Conservation (phyloP, 129 eudicot species). For the Flaveria robusta region DNA sequence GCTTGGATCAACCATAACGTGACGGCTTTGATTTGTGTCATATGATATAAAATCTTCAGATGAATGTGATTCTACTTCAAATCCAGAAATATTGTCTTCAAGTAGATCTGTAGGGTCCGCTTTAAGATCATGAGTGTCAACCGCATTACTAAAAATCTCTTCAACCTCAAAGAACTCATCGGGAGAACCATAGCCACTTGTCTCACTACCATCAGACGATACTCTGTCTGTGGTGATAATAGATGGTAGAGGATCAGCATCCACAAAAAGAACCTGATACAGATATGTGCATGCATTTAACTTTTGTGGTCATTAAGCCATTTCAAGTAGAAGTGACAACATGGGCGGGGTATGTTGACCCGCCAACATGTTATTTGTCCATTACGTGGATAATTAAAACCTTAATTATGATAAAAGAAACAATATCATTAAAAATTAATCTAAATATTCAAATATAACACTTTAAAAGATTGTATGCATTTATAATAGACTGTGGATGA, state of each 20-base stretch:
- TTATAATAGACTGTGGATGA: neutral
- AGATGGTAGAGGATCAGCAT: constrained; percentile 74
- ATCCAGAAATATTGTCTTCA: constrained; percentile 32
- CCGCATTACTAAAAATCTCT: constrained; percentile 62
- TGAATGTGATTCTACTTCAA: constrained; percentile 48
- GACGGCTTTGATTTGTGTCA: constrained; percentile 38
- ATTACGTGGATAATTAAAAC: neutral
- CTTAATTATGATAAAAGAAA: neutral
- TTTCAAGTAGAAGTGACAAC: neutral
- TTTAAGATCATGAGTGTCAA: constrained; percentile 56
- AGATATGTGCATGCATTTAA: constrained; percentile 48
- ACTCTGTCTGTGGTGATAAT: constrained; percentile 51
- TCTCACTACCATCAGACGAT: constrained; percentile 56
- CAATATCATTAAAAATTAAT: neutral
- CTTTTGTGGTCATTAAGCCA: constrained; percentile 6
- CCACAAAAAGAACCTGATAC: constrained; percentile 93
- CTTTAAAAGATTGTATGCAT: neutral
- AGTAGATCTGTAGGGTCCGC: constrained; percentile 41
- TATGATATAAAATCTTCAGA: constrained; percentile 59
- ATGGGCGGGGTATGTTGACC: neutral
- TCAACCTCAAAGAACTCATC: constrained; percentile 97
- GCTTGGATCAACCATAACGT: constrained; percentile 24
- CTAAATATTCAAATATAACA: neutral
- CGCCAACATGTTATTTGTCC: neutral
- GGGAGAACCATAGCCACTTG: constrained; percentile 51